These are phyloP conservation scores for Fusarium brachygibbosum DNA, from an alignment of 2,329 filamentous ascomycete genomes.

Conservation along the genomic window DNA sequence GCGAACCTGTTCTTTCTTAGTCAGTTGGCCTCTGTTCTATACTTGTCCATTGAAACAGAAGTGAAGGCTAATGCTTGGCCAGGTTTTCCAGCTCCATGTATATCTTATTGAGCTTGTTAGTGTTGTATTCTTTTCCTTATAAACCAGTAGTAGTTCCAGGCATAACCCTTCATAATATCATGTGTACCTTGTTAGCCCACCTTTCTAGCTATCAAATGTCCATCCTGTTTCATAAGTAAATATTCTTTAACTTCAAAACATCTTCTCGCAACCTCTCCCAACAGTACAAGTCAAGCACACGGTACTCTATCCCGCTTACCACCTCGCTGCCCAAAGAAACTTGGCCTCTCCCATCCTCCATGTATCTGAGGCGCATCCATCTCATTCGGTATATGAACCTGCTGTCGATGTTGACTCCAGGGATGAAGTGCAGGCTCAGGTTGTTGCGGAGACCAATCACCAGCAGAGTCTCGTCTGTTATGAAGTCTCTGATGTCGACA, in stretches of 20 bases:
- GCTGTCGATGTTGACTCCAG: constrained; percentile 1
- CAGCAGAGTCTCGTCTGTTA: neutral
- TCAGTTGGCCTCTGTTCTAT: neutral
- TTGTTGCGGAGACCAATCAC: constrained; percentile 1
- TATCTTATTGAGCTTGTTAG: constrained; percentile 28
- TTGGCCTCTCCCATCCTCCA: neutral
- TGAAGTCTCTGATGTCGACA: constrained; percentile 24
- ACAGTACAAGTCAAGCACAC: neutral
- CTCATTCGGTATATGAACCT: constrained; percentile 22
- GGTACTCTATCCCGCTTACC: neutral
- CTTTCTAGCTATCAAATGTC: neutral
- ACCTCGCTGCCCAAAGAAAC: constrained; percentile 1
- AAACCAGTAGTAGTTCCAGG: neutral
- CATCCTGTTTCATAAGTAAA: neutral
- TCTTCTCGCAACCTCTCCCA: neutral
- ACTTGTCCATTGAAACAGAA: neutral
- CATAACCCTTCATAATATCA: neutral
- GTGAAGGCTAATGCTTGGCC: neutral
- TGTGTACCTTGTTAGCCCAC: neutral
- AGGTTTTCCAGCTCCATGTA: constrained; percentile 28
- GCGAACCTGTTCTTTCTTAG: neutral
- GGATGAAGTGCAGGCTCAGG: constrained; percentile 11
- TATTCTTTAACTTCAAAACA: neutral
- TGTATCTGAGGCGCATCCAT: constrained; percentile 48
- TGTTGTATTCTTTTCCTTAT: neutral